Base-by-base conservation (phyloP, 352 stramenopile species). In the Phytophthora pini region DNA sequence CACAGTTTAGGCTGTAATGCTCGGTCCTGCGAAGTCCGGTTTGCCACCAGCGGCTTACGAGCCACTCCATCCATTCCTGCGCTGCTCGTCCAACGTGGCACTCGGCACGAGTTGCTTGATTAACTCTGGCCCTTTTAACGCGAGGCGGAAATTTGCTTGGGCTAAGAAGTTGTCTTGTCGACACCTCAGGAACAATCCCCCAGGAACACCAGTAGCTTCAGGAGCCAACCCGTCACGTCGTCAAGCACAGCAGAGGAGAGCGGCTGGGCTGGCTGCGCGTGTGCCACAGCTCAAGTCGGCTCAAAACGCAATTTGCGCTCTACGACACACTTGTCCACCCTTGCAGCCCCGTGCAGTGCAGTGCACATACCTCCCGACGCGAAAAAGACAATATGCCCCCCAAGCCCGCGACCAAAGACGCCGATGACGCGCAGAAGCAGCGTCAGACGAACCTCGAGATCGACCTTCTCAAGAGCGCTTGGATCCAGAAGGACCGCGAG, bases 361-460 rank as follows among this genome's bases (percentile, higher is more conserved):
- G 17, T 20, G 17, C 17, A 20, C 17, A 20, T 20, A 20, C 17
- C 40, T 26, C 36, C 53, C 39, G 22, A 52, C 52, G 59, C 58
- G 46, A 61, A 62, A 67, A 51, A 24, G 50, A 36, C 8, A 36
- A 36, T 13, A 77, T 74, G 70, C 65, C 65, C 26, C 70, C 70
- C 15, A 77, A 77, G 56, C 55, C 69, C n/a, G 40, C 65, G 34
- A 67, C 59, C 6, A 72, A 77, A 34, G 60, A 74, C 45, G 71
- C 71, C 9, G 69, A 75, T 31, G 75, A 76, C 56, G 66, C 75
- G 20, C 75, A 83, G 66, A 83, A 86, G 69, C 72, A 83, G 72
- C 79, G 77, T 44, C 77, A 86, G 74, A 86, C 72, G 24, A 86
- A 86, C 74, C 77, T 86, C 48, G 77, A 86, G 70, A 86, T 86